A percentile compares a stretch with the other conserved stretches of the same genome.
phyloP scores from a whole-genome alignment of 2,329 filamentous ascomycete species.

The Hypoxylon sp. region DNA sequence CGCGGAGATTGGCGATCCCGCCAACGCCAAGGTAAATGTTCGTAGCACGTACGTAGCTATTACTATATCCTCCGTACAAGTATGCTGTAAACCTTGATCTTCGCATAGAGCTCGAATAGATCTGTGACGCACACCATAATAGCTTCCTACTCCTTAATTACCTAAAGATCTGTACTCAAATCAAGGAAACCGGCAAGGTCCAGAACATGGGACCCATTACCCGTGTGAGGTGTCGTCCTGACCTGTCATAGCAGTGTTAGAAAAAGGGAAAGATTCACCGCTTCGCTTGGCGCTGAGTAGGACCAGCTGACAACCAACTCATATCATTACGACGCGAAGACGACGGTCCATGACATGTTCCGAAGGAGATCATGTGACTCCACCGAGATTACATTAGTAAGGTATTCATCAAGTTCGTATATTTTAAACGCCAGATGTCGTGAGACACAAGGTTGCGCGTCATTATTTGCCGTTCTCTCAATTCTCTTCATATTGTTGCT shows the following conservation, averaged over 20 bases:
- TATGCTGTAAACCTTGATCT: not conserved
- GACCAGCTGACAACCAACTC: not conserved
- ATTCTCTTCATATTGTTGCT: constrained; percentile 5
- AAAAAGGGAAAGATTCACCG: not conserved
- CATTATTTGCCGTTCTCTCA: not conserved
- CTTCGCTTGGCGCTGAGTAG: not conserved
- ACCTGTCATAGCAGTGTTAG: too few relatives aligned
- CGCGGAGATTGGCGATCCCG: not conserved
- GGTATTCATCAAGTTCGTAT: not conserved
- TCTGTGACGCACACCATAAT: not conserved
- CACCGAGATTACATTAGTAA: not conserved
- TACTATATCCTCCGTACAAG: not conserved
- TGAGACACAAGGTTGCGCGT: not conserved
- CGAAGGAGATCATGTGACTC: not conserved
- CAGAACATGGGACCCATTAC: not conserved
- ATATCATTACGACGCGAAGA: constrained; percentile 13
- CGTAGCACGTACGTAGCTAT: not conserved
- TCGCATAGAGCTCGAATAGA: not conserved
- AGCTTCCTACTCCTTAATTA: not conserved
- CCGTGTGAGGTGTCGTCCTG: not conserved
- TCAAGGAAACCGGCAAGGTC: not conserved
- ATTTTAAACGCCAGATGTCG: not conserved
- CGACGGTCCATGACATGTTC: not conserved
- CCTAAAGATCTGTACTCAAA: not conserved
- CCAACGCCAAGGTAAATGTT: not conserved